Evolutionary conservation across 192 early-diverging fungal species (phyloP).

Genomic region (Pilaira anomala): DNA sequence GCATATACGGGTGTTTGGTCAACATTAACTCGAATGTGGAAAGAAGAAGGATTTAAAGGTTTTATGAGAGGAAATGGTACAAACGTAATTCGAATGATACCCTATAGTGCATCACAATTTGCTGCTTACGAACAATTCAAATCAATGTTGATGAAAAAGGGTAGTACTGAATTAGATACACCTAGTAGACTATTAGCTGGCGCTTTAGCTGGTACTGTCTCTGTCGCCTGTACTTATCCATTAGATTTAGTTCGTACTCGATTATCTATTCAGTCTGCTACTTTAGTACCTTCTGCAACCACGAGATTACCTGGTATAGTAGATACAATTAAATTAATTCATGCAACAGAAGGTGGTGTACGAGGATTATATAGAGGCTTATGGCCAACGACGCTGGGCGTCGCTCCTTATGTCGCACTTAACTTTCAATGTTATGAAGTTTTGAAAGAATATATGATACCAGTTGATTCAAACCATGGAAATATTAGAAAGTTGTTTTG

Average conservation of each 20-base stretch:
- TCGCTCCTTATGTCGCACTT: conserved; percentile 78
- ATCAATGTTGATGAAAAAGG: conserved; percentile 61
- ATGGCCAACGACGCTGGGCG: conserved; percentile 68
- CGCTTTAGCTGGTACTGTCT: conserved; percentile 72
- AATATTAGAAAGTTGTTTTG: conserved; percentile 63
- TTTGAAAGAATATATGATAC: conserved; percentile 66
- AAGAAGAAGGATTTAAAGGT: conserved; percentile 68
- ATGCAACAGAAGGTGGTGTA: conserved; percentile 69
- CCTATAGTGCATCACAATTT: conserved; percentile 81
- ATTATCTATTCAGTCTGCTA: conserved; percentile 70
- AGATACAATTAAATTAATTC: conserved; percentile 61
- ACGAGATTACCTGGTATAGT: conserved; percentile 68
- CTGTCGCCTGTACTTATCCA: conserved; percentile 76
- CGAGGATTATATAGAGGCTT: conserved; percentile 71
- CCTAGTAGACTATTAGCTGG: conserved; percentile 67
- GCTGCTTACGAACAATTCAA: conserved; percentile 81
- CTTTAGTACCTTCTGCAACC: conserved; percentile 33
- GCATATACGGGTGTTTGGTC: conserved; percentile 66
- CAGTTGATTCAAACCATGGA: conserved; percentile 51
- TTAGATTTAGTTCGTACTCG: conserved; percentile 78
- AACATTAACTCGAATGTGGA: conserved; percentile 77
- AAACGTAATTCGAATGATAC: conserved; percentile 78
- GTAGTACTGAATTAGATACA: conserved; percentile 68
- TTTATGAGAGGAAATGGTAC: conserved; percentile 83
- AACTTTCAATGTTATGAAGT: conserved; percentile 84